These are phyloP conservation scores for Entomortierella parvispora DNA, from an alignment of 192 early-diverging fungal species.

Conservation along the genomic window DNA sequence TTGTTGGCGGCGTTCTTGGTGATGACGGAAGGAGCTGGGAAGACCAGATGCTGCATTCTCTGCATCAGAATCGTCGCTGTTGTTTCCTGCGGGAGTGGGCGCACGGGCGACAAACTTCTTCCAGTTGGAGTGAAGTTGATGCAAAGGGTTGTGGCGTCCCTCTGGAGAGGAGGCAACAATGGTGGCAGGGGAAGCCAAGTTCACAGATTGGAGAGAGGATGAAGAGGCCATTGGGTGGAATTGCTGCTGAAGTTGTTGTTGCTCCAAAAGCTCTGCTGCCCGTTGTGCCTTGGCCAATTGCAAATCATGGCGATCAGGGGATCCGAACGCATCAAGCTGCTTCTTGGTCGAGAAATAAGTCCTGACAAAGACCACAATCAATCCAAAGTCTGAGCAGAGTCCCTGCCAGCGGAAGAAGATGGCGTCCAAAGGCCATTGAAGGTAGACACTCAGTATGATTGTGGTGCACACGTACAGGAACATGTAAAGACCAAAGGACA, in stretches of 20 bases:
- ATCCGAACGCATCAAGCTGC: constrained; percentile 28
- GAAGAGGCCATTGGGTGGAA: constrained; percentile 4
- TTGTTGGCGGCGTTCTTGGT: background rate
- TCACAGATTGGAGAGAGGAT: constrained; percentile 11
- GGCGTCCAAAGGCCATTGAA: constrained; percentile 51
- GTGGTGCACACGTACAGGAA: constrained; percentile 29
- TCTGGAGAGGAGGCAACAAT: background rate
- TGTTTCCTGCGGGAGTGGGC: constrained; percentile 1
- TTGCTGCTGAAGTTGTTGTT: constrained; percentile 10
- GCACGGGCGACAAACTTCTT: constrained; percentile 42
- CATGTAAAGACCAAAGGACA: constrained; percentile 46
- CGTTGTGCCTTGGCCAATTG: constrained; percentile 30
- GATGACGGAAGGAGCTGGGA: background rate
- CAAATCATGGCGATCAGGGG: constrained; percentile 11
- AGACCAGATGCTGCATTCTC: too few relatives aligned
- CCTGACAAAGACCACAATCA: constrained; percentile 46
- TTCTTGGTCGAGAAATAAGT: constrained; percentile 35
- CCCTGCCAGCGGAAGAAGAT: constrained; percentile 55
- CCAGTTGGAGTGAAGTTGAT: constrained; percentile 19
- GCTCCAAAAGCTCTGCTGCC: constrained; percentile 20
- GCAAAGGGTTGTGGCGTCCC: constrained; percentile 9
- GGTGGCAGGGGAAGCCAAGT: background rate
- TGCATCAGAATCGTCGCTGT: constrained; percentile 3
- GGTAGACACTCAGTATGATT: constrained; percentile 36
- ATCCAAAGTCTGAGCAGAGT: constrained; percentile 50